phyloP scores from a whole-genome alignment of 345 rosid species.

The Aquilaria yunnanensis region DNA sequence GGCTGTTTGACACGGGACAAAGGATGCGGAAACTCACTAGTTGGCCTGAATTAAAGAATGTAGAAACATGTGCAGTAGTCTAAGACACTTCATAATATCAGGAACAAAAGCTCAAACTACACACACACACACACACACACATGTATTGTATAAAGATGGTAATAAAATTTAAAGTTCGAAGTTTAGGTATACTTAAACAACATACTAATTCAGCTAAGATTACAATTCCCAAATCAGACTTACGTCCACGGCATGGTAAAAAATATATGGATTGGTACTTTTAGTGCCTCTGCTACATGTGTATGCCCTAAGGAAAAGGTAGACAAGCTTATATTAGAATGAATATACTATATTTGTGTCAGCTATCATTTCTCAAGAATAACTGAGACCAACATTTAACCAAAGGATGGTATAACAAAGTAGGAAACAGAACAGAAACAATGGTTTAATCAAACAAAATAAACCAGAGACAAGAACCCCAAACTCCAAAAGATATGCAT shows the following conservation, averaged over 20 bases:
- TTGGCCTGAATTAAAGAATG: constrained; percentile 58
- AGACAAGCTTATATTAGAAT: no score
- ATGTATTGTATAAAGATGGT: no score
- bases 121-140: no score
- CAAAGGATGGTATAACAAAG: no score
- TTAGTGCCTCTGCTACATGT: constrained; percentile 87
- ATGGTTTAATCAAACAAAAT: no score
- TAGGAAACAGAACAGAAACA: no score
- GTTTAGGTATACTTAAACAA: constrained; percentile 3
- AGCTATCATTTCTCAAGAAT: no score
- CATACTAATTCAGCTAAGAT: constrained; percentile 20
- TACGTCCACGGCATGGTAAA: constrained; percentile 99
- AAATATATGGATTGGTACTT: constrained; percentile 78
- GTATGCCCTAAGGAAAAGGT: constrained; percentile 50
- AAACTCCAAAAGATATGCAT: no score
- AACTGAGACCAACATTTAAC: no score
- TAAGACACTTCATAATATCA: constrained; percentile 13
- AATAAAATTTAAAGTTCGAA: neutral
- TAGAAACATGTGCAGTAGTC: constrained; percentile 19
- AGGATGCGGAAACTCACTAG: constrained; percentile 98
- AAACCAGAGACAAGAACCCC: no score
- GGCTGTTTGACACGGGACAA: constrained; percentile 96
- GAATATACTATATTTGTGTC: no score
- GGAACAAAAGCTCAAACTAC: no score
- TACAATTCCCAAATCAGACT: constrained; percentile 51